Base-by-base conservation (phyloP, 805 yeast genomes). In the Alloascoidea africana region DNA sequence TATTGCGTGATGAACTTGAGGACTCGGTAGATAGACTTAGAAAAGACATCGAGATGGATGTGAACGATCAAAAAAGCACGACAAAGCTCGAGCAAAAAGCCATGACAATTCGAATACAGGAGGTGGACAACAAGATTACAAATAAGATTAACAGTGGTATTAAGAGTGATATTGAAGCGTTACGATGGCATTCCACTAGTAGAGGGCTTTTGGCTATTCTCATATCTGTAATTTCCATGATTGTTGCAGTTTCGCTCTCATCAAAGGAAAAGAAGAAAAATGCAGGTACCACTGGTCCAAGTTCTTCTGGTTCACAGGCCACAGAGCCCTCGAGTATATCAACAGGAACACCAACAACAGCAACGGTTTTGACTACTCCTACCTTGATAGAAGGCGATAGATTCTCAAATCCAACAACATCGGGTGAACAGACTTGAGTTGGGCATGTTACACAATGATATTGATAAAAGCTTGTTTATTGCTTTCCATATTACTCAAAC, bases 181-280 rank as follows among this genome's bases (percentile, higher is more conserved):
- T 89, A 42, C 66, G 97, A 48, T 89, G 98, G 98, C 85, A 84
- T 50, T 73, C 89, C 34, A 86, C 96, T 1, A 66, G 96, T 40
- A 71, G 91, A 53, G 96, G 96, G 5, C 61, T 91, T 23, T 63
- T 82, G 34, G 83, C 91, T 2, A 76, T 86, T 23, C 56, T 81
- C 16, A 62, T 76, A 1, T 65, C 79, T 43, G 82, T 82, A 1
- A 69, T 73, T 39, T 63, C 73, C 16, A 64, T 76, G 3, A 65
- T 82, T 55, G 69, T 74, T 45, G 71, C 76, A 35, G 67, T 54
- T 35, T 65, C 54, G 4, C 15, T 36, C 14, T 40, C 43, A 18
- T 41, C 43, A 38, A 46, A 43, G 27, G 46, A 65, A 57, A 47
- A 61, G 51, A 39, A 54, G 50, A 18, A 41, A 19, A n/a, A n/a